A percentile compares a stretch with the other conserved stretches of the same genome.
Conservation (phyloP, 148 eudicot species). For the Chenopodium berlandieri region DNA sequence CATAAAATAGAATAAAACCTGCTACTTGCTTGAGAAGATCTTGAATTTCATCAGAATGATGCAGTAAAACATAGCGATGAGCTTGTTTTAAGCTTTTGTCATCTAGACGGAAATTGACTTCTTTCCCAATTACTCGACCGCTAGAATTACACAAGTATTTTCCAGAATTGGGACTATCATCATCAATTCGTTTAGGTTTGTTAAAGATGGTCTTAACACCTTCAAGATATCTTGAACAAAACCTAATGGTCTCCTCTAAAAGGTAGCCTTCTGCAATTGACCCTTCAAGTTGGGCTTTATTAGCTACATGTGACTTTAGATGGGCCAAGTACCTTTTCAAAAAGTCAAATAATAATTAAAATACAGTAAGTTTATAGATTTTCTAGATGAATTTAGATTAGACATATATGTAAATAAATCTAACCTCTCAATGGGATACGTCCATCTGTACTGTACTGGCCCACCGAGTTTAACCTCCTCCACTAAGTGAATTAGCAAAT, state of each 20-base stretch:
- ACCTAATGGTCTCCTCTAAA: slow-evolving; percentile 2
- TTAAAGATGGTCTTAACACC: neutral
- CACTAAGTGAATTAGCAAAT: slow-evolving; percentile 10
- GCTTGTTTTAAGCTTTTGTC: slow-evolving; percentile 6
- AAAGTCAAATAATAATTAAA: no score
- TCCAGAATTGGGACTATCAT: neutral
- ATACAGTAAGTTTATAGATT: no score
- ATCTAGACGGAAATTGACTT: neutral
- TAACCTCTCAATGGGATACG: slow-evolving; percentile 19
- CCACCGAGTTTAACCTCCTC: slow-evolving; percentile 17
- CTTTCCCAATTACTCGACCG: slow-evolving; percentile 5
- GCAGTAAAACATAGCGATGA: slow-evolving; percentile 19
- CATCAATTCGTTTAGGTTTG: neutral
- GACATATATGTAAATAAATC: no score
- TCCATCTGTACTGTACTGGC: slow-evolving; percentile 17
- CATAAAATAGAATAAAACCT: neutral
- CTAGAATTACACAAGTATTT: neutral
- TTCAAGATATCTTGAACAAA: slow-evolving; percentile 12
- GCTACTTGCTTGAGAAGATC: slow-evolving; percentile 1
- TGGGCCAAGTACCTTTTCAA: no score
- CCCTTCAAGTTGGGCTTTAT: slow-evolving; percentile 17
- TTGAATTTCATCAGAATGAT: slow-evolving; percentile 9
- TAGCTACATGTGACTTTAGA: neutral
- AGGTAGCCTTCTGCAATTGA: slow-evolving; percentile 10
- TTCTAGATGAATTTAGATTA: no score